Evolutionary conservation across 2,329 filamentous ascomycete species (phyloP).

Genomic region (Fusarium sp.): DNA sequence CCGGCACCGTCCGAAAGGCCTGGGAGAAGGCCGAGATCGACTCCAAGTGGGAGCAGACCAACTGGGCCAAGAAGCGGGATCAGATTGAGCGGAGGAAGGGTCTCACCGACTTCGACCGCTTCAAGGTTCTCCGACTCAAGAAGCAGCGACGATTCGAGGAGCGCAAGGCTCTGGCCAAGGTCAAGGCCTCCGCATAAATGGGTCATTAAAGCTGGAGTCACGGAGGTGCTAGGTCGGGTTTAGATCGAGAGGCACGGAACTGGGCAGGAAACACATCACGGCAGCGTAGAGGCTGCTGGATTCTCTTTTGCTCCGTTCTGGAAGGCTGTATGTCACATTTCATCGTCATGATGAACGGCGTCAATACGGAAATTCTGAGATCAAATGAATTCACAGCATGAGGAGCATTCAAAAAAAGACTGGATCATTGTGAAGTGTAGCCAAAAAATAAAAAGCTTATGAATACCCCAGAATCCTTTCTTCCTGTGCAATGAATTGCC

Average conservation of each 20-base stretch:
- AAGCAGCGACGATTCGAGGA: conserved; percentile 99
- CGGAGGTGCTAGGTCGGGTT: conserved; percentile 51
- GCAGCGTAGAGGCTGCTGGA: conserved; percentile 66
- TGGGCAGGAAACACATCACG: conserved; percentile 51
- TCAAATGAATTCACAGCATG: conserved; percentile 55
- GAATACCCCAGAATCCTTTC: conserved; percentile 40
- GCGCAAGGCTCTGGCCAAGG: conserved; percentile 94
- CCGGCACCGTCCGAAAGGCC: conserved; percentile 82
- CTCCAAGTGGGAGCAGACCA: conserved; percentile 89
- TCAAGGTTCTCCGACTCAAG: conserved; percentile 99
- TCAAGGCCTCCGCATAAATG: conserved; percentile 82
- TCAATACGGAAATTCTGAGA: conserved; percentile 72
- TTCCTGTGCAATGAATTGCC: conserved; percentile 5
- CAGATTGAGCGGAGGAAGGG: conserved; percentile 88
- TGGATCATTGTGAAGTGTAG: conserved; percentile 49
- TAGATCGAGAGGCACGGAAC: conserved; percentile 53
- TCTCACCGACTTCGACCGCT: conserved; percentile 98
- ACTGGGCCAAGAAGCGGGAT: conserved; percentile 93
- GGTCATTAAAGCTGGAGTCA: conserved; percentile 50
- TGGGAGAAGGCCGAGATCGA: conserved; percentile 96
- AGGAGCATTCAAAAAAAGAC: conserved; percentile 44
- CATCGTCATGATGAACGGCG: conserved; percentile 71
- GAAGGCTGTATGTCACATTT: conserved; percentile 75
- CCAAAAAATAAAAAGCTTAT: conserved; percentile 45
- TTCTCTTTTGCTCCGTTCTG: conserved; percentile 68